Base-by-base conservation (phyloP, 129 eudicot genomes). In the Heracleum sosnowskyi region DNA sequence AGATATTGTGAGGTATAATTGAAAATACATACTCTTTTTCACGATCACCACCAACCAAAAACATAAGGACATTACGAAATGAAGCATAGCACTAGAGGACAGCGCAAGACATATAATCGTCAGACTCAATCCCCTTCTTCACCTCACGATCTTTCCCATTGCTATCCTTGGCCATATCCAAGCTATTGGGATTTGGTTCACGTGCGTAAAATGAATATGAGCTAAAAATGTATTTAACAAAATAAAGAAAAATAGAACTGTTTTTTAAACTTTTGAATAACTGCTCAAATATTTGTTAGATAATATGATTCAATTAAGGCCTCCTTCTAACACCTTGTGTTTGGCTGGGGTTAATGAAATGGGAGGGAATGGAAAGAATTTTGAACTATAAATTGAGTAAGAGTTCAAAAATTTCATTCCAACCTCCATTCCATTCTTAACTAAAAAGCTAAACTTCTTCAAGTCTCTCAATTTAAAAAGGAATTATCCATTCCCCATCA, bases 131-230 rank as follows among this genome's bases (percentile, higher is more conserved):
- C 79, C 99, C 88, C 85, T 96, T 96, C 79, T 85, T 92, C 75
- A 96, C 87, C 86, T 96, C 99, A 78, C 88, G 86, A 35, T 92
- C 99, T 80, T 96, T 92, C 53, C 97, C 99, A 74, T 87, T 90
- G 82, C 97, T 96, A 81, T 96, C 99, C 85, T 96, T 96, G 24
- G 99, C 99, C 99, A 96, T 96, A 86, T 96, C 99, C 85, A 96
- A 70, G 99, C 99, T 63, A 96, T 96, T 66, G 99, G 99, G 55
- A 96, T 96, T 97, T 96, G 68, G 70, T 47, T 69, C 49, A 33
- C 76, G 22, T 62, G 34, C 24, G 76, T 44, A 73, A 35, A n/a
- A 80, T 40, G 8, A 51, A 74, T 47, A 40, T 76, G 69, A 7
- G 74, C 41, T 18, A 70, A 51, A 17, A 41, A 76, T 46, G 40